These are phyloP conservation scores for Pseudocercospora eumusae DNA, from an alignment of 2,329 filamentous ascomycete species.

Conservation along the genomic window DNA sequence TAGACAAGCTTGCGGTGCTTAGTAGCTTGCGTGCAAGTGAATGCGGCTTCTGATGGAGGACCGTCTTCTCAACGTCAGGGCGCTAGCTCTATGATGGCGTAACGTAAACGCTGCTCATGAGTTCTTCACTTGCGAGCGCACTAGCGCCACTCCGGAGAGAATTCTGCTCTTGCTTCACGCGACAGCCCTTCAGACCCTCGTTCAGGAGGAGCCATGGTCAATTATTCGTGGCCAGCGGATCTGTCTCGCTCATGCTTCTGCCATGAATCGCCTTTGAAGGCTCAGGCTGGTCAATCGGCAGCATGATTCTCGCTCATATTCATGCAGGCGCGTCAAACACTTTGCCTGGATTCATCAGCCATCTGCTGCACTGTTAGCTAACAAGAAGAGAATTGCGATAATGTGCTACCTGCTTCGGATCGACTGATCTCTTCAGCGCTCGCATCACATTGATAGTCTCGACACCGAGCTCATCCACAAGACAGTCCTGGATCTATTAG, in stretches of 20 bases:
- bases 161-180: neutral
- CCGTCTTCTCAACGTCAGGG: neutral
- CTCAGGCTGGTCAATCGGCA: neutral
- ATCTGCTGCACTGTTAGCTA: slow-evolving; percentile 12
- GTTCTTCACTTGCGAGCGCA: neutral
- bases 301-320: neutral
- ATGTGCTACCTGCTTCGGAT: slow-evolving; percentile 22
- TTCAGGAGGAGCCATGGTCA: neutral
- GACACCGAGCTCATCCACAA: slow-evolving; percentile 25
- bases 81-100: neutral
- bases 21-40: neutral
- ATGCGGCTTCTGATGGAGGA: neutral
- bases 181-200: neutral
- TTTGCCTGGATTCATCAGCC: slow-evolving; percentile 30
- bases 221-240: neutral
- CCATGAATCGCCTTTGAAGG: neutral
- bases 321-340: slow-evolving; percentile 22
- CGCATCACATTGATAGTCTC: slow-evolving; percentile 29
- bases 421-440: slow-evolving; percentile 24
- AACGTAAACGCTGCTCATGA: neutral
- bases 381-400: neutral
- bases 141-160: neutral
- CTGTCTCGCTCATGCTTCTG: neutral
- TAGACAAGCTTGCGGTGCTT: neutral
- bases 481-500: slow-evolving; percentile 11